phyloP scores from a whole-genome alignment of 78 protist species.

The Parvularia atlantis region DNA sequence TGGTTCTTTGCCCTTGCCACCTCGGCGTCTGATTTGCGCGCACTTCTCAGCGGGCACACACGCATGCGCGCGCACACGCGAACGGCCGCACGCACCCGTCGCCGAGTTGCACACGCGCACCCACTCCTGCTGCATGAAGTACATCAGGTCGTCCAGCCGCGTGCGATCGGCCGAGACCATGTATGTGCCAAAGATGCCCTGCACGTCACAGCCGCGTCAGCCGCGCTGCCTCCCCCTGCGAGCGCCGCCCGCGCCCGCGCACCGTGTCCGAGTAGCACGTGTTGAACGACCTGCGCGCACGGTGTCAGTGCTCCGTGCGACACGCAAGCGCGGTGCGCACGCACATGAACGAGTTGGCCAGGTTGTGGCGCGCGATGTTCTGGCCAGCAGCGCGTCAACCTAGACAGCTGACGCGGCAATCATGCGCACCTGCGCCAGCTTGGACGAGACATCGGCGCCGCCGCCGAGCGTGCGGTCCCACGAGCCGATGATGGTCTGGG shows the following conservation, averaged over 20 bases:
- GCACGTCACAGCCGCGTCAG: too few relatives aligned
- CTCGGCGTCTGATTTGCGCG: slow-evolving; percentile 17
- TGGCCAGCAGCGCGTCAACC: not conserved
- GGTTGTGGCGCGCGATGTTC: slow-evolving; percentile 17
- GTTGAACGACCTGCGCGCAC: slow-evolving; percentile 79
- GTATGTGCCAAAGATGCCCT: slow-evolving; percentile 86
- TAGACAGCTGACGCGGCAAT: not conserved
- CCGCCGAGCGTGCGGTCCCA: slow-evolving; percentile 60
- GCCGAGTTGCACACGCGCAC: slow-evolving; percentile 31
- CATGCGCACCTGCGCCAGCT: slow-evolving; percentile 27
- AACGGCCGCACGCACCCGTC: slow-evolving; percentile 12
- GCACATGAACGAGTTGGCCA: slow-evolving; percentile 47
- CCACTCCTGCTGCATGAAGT: slow-evolving; percentile 46
- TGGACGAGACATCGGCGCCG: slow-evolving; percentile 46
- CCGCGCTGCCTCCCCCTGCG: too few relatives aligned
- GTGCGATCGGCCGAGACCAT: slow-evolving; percentile 28
- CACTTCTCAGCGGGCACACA: not conserved
- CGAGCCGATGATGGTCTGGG: slow-evolving; percentile 64
- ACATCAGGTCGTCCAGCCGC: slow-evolving; percentile 42
- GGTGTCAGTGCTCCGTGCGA: too few relatives aligned
- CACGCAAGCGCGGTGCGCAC: too few relatives aligned
- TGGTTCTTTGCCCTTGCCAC: slow-evolving; percentile 61
- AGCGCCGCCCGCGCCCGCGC: too few relatives aligned
- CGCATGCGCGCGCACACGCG: not conserved
- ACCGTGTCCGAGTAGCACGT: slow-evolving; percentile 85